Evolutionary conservation across 1,284 basidiomycete genomes (phyloP).

Genomic region (Papiliotrema flavescens): DNA sequence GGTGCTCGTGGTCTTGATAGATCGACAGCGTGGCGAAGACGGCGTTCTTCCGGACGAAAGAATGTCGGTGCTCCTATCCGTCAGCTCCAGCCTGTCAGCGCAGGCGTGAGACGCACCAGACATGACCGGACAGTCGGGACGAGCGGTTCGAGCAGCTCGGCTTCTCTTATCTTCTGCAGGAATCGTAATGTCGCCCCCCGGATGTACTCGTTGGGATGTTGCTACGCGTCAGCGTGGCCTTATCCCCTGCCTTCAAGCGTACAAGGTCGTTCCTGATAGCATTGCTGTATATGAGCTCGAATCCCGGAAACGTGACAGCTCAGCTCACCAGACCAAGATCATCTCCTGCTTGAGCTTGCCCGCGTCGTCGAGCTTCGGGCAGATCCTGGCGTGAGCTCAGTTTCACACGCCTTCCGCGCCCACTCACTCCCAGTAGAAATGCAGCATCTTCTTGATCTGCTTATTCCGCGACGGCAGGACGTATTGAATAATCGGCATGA

Average conservation of each 20-base stretch:
- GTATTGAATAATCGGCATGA: slow-evolving; percentile 99
- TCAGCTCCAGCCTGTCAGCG: too few species aligned
- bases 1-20: slow-evolving; percentile 87
- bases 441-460: slow-evolving; percentile 94
- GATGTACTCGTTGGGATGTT: slow-evolving; percentile 99
- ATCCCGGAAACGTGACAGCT: neutral
- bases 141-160: slow-evolving; percentile 92
- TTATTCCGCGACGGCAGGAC: slow-evolving; percentile 94
- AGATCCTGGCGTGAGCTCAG: slow-evolving; percentile 56
- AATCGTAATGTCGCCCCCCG: slow-evolving; percentile 95
- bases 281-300: slow-evolving; percentile 59
- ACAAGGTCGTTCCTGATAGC: slow-evolving; percentile 96
- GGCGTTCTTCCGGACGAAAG: slow-evolving; percentile 97
- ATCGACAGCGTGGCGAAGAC: slow-evolving; percentile 95
- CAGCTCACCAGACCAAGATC: slow-evolving; percentile 92
- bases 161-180: slow-evolving; percentile 91
- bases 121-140: slow-evolving; percentile 90
- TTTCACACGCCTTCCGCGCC: neutral
- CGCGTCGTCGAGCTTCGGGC: slow-evolving; percentile 94
- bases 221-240: slow-evolving; percentile 53
- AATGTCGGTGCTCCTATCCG: slow-evolving; percentile 82
- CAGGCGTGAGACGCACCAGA: slow-evolving; percentile 52
- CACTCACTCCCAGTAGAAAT: slow-evolving; percentile 92
- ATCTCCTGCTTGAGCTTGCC: slow-evolving; percentile 99
- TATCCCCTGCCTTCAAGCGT: slow-evolving; percentile 33